A percentile compares a stretch with the other conserved stretches of the same genome.
phyloP scores from a whole-genome alignment of 306 rosid genomes.

The Fagus sylvatica region DNA sequence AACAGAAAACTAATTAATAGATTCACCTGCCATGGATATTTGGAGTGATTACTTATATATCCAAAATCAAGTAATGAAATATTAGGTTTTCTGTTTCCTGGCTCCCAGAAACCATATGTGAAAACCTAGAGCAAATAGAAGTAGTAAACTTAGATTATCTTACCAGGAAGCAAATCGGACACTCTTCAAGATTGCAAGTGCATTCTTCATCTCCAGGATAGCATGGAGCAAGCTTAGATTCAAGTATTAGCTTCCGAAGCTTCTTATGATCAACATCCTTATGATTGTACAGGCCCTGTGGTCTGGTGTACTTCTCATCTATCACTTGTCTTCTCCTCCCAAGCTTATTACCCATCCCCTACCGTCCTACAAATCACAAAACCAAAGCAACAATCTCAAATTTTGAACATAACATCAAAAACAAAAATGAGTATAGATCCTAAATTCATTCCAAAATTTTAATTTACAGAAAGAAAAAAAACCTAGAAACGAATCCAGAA shows the following conservation, averaged over 20 bases:
- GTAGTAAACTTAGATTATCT: slow-evolving; percentile 7
- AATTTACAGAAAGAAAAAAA: too few species aligned
- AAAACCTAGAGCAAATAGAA: not conserved
- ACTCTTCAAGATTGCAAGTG: slow-evolving; percentile 74
- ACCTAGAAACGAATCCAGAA: too few species aligned
- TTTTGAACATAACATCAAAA: not conserved
- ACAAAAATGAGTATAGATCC: too few species aligned
- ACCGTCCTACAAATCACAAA: not conserved
- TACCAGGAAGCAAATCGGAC: slow-evolving; percentile 99
- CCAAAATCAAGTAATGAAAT: not conserved
- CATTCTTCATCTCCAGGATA: slow-evolving; percentile 90
- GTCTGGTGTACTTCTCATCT: slow-evolving; percentile 90
- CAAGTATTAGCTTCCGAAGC: slow-evolving; percentile 90
- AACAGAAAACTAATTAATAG: not conserved
- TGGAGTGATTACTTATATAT: not conserved
- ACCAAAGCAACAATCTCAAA: not conserved
- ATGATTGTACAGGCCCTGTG: slow-evolving; percentile 94
- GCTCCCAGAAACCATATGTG: not conserved
- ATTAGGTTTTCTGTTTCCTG: not conserved
- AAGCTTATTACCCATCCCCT: slow-evolving; percentile 89
- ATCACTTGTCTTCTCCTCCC: slow-evolving; percentile 93
- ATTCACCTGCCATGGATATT: not conserved
- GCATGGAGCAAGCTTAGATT: slow-evolving; percentile 97
- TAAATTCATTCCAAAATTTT: too few species aligned
- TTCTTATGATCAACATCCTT: slow-evolving; percentile 99